Conservation (phyloP, 2,329 filamentous ascomycete genomes). For the Cytospora chrysosperma region DNA sequence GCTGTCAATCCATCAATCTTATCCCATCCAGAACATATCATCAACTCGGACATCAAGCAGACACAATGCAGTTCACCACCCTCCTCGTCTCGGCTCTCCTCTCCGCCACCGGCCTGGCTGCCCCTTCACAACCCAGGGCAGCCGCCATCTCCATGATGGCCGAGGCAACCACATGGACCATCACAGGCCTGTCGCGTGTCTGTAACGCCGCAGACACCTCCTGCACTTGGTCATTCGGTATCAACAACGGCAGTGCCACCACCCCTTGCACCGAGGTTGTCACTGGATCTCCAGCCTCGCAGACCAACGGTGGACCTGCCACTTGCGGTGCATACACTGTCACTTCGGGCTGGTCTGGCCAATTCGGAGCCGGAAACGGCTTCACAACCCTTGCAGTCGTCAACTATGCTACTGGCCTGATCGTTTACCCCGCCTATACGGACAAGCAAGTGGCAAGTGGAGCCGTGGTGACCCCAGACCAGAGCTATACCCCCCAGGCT, state of each 20-base stretch:
- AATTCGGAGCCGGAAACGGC: slow-evolving; percentile 51
- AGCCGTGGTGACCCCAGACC: slow-evolving; percentile 48
- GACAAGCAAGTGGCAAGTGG: slow-evolving; percentile 48
- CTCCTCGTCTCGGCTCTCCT: slow-evolving; percentile 31
- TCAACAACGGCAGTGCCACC: slow-evolving; percentile 37
- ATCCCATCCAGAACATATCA: neutral
- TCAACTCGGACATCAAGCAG: neutral
- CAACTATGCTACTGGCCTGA: slow-evolving; percentile 42
- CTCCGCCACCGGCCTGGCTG: slow-evolving; percentile 29
- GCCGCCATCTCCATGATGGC: slow-evolving; percentile 30
- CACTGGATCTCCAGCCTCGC: slow-evolving; percentile 36
- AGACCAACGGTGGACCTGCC: slow-evolving; percentile 36
- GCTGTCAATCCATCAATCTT: neutral
- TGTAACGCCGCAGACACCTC: slow-evolving; percentile 40
- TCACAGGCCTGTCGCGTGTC: slow-evolving; percentile 38
- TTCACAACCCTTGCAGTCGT: slow-evolving; percentile 55
- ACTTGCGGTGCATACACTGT: slow-evolving; percentile 51
- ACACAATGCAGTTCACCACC: slow-evolving; percentile 39
- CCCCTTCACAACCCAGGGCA: slow-evolving; percentile 29
- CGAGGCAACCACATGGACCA: slow-evolving; percentile 39
- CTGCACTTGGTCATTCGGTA: slow-evolving; percentile 42
- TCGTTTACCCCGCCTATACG: slow-evolving; percentile 54
- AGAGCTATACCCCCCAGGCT: slow-evolving; percentile 39
- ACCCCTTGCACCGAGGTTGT: slow-evolving; percentile 38
- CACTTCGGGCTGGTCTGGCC: slow-evolving; percentile 54